phyloP scores from a whole-genome alignment of 2,329 filamentous ascomycete species.

The Knoxdaviesia capensis region DNA sequence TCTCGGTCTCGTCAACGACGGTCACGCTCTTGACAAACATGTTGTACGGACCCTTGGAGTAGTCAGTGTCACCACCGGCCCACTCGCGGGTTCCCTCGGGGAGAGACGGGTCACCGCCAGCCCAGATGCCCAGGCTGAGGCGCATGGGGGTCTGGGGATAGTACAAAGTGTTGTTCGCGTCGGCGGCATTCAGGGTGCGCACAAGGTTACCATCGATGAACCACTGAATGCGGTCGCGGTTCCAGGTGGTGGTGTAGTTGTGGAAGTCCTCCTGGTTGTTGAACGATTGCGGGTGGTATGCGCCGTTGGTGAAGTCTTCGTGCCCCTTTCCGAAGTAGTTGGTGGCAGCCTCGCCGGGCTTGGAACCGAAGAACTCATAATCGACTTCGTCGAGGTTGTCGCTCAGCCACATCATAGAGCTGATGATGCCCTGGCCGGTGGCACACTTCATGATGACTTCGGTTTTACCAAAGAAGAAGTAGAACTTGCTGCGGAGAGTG shows the following conservation, averaged over 20 bases:
- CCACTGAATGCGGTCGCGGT: constrained; percentile 42
- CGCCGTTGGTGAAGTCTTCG: constrained; percentile 36
- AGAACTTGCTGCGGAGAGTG: constrained; percentile 60
- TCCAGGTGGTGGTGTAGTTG: constrained; percentile 65
- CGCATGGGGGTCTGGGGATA: constrained; percentile 66
- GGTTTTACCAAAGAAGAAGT: constrained; percentile 69
- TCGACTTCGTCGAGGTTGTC: constrained; percentile 78
- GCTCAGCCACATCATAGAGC: constrained; percentile 64
- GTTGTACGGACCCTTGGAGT: constrained; percentile 42
- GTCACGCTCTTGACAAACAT: constrained; percentile 49
- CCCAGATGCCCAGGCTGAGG: constrained; percentile 46
- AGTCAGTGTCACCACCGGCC: constrained; percentile 53
- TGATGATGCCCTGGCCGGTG: constrained; percentile 55
- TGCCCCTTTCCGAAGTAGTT: constrained; percentile 68
- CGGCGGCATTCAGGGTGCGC: constrained; percentile 39
- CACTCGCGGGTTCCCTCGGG: constrained; percentile 40
- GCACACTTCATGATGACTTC: constrained; percentile 65
- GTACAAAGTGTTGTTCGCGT: constrained; percentile 39
- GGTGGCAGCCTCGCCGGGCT: constrained; percentile 40
- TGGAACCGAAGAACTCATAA: constrained; percentile 61
- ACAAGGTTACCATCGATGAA: constrained; percentile 47
- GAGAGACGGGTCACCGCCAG: constrained; percentile 36
- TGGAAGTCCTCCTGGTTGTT: constrained; percentile 41
- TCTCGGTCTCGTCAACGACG: constrained; percentile 37
- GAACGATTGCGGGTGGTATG: constrained; percentile 31